phyloP scores from a whole-genome alignment of 805 yeast species.

The Candida lessepsii region DNA sequence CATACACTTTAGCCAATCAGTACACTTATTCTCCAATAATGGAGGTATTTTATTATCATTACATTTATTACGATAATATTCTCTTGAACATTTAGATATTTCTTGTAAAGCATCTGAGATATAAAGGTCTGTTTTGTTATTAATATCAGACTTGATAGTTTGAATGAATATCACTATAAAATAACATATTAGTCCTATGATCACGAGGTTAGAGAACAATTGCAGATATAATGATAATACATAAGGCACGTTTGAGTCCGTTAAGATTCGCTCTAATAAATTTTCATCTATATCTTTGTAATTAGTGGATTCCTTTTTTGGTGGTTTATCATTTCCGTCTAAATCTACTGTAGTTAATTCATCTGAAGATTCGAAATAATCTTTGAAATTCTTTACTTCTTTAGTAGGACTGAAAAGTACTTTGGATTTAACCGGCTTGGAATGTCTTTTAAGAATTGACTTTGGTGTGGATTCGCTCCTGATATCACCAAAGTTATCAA shows the following conservation, averaged over 20 bases:
- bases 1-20: conserved; percentile 80
- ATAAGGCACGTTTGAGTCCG: conserved; percentile 53
- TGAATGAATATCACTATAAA: conserved; percentile 49
- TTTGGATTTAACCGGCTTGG: conserved; percentile 12
- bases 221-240: conserved; percentile 63
- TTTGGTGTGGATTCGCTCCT: conserved; percentile 18
- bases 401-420: conserved; percentile 38
- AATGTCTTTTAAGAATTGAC: conserved; percentile 12
- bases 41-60: conserved; percentile 65
- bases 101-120: conserved; percentile 59
- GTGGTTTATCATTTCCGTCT: not conserved
- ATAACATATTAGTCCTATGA: conserved; percentile 52
- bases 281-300: not conserved
- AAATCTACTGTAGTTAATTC: conserved; percentile 2
- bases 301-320: conserved; percentile 3
- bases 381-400: conserved; percentile 20
- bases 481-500: conserved; percentile 8
- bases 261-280: conserved; percentile 6
- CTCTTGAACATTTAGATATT: conserved; percentile 65
- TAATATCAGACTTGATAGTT: conserved; percentile 68
- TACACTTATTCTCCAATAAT: conserved; percentile 67
- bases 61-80: conserved; percentile 73
- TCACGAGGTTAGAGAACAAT: conserved; percentile 53
- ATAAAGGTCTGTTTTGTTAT: conserved; percentile 62
- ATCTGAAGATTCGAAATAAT: conserved; percentile 17